Base-by-base conservation (phyloP, 1,284 basidiomycete species). In the Apiotrichum gracile region DNA sequence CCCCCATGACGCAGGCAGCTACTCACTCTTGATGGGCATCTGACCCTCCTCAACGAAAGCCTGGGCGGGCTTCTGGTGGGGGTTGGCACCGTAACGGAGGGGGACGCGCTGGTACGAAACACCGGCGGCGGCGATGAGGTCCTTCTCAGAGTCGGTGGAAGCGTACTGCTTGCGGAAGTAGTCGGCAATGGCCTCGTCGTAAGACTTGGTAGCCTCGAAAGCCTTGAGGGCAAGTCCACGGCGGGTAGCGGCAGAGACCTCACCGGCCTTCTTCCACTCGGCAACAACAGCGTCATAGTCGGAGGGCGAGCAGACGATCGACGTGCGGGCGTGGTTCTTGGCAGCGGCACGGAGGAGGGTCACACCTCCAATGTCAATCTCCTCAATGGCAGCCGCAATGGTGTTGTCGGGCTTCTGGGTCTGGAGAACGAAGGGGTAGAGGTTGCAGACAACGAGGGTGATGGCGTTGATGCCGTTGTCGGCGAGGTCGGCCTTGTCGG, bases 341-440 rank as follows among this genome's bases (percentile, higher is more conserved):
- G 96, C 96, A 6, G 93, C 96, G 8, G 96, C 96, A 52, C 96
- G 88, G 48, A 98, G 85, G 24, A 99, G 86, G 2, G 96, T 98
- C 39, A 99, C 96, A 44, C 96, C 96, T 7, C 96, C 96, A 61
- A 98, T 98, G 77, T 99, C 96, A 65, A 99, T 88, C 78, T 99
- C 96, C 74, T 99, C 96, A 54, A 97, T 86, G 14, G 94, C 94
- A 57, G 89, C 86, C 4, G 89, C 84, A 60, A 97, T 83, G 17
- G 91, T 91, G 76, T 92, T 94, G 63, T 84, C 83, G 0, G 92
- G 89, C 69, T 88, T 85, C 3, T 85, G 80, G 69, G 97, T 91
- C 51, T 93, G 97, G 39, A 87, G 83, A 22, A 87, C 85, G 78
- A 99, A 99, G 2, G 96, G 96, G 79, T 99, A 98, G 49, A 99